Conservation (phyloP, 2,329 filamentous ascomycete genomes). For the Gyromitra esculenta region DNA sequence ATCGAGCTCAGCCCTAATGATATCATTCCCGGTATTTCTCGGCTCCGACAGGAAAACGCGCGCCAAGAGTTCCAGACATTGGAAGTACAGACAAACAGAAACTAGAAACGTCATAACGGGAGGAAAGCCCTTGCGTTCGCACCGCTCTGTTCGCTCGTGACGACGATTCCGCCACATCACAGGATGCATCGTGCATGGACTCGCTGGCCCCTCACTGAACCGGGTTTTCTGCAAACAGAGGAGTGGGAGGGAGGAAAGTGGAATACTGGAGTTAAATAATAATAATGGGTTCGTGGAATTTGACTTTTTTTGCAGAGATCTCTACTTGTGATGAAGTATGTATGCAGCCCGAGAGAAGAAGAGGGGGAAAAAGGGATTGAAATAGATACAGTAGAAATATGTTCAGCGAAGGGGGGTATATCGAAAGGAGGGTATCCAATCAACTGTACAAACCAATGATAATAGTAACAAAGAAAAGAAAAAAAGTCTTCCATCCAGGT, state of each 20-base stretch:
- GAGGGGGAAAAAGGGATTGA: not conserved
- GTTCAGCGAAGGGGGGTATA: conserved; percentile 11
- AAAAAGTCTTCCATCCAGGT: not conserved
- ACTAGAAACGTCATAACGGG: not conserved
- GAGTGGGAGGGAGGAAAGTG: not conserved
- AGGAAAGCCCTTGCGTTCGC: not conserved
- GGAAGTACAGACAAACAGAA: not conserved
- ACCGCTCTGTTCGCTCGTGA: not conserved
- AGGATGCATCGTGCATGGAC: not conserved
- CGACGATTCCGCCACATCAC: not conserved
- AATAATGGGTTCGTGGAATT: not conserved
- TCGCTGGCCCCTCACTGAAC: not conserved
- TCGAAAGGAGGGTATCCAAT: not conserved
- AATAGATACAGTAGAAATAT: conserved; percentile 34
- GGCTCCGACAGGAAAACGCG: conserved; percentile 7
- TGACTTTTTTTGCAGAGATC: not conserved
- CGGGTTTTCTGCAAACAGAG: not conserved
- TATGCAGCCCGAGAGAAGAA: not conserved
- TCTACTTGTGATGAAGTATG: not conserved
- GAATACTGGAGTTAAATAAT: not conserved
- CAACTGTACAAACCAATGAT: not conserved
- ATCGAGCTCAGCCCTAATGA: conserved; percentile 6
- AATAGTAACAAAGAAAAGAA: not conserved
- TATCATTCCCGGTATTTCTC: conserved; percentile 4
- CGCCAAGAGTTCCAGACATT: not conserved